Evolutionary conservation across 2,329 filamentous ascomycete genomes (phyloP).

Genomic region (Curvularia sp.): DNA sequence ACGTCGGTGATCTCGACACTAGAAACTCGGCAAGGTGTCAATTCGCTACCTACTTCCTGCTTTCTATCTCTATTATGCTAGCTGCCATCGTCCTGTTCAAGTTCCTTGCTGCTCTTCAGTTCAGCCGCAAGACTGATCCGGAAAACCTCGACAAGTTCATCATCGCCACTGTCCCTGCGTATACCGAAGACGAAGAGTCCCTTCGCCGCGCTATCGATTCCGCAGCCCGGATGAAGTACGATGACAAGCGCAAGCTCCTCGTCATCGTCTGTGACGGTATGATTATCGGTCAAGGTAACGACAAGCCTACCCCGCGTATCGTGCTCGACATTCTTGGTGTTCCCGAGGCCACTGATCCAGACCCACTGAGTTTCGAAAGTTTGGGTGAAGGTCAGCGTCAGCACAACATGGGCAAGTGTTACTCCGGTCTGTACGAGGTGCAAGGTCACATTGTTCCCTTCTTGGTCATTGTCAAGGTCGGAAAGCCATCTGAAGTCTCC

Average conservation of each 20-base stretch:
- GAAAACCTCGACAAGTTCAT: constrained; percentile 98
- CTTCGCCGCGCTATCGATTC: constrained; percentile 97
- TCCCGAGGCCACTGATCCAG: constrained; percentile 89
- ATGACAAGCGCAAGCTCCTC: constrained; percentile 96
- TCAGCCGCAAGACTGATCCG: constrained; percentile 86
- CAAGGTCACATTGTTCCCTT: constrained; percentile 98
- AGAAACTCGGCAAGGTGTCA: constrained; percentile 83
- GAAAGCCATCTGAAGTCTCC: constrained; percentile 77
- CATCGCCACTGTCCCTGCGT: constrained; percentile 96
- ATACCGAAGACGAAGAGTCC: constrained; percentile 98
- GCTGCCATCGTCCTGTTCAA: constrained; percentile 89
- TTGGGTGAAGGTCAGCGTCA: constrained; percentile 95
- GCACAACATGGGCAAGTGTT: constrained; percentile 99
- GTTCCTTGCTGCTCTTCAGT: constrained; percentile 94
- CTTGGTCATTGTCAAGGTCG: constrained; percentile 94
- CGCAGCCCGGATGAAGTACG: constrained; percentile 91
- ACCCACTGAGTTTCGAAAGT: constrained; percentile 95
- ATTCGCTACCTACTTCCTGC: constrained; percentile 87
- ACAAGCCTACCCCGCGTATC: constrained; percentile 91
- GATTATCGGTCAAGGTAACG: constrained; percentile 99
- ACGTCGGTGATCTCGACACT: constrained; percentile 89
- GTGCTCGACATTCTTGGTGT: constrained; percentile 97
- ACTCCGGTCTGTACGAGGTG: constrained; percentile 96
- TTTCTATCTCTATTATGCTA: constrained; percentile 82
- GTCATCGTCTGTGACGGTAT: constrained; percentile 96